A percentile compares a stretch with the other conserved stretches of the same genome.
These are phyloP conservation scores for Hevea brasiliensis DNA, from an alignment of 345 rosid species.

Conservation along the genomic window DNA sequence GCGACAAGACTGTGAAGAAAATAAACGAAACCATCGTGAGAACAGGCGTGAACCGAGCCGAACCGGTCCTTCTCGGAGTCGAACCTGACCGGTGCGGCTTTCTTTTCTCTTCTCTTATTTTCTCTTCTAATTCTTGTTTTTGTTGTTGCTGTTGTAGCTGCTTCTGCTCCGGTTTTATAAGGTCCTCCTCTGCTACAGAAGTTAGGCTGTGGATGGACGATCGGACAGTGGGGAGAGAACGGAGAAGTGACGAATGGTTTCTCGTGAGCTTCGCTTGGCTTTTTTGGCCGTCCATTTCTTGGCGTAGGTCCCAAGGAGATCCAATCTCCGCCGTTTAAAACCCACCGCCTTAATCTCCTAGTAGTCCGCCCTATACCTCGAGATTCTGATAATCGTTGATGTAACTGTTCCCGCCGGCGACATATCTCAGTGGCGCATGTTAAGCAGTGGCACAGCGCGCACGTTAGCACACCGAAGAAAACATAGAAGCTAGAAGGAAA, in stretches of 20 bases:
- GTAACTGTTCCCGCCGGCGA: constrained; percentile 37
- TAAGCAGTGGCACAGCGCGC: constrained; percentile 37
- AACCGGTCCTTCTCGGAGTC: constrained; percentile 43
- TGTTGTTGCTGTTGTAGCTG: neutral
- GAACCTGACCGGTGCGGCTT: constrained; percentile 40
- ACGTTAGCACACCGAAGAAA: constrained; percentile 28
- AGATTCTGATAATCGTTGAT: constrained; percentile 43
- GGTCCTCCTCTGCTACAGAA: constrained; percentile 60
- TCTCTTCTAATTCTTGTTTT: constrained; percentile 15
- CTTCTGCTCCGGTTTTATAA: constrained; percentile 30
- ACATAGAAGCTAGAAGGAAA: neutral
- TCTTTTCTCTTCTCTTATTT: constrained; percentile 39
- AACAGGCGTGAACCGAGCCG: constrained; percentile 54
- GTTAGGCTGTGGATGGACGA: constrained; percentile 82
- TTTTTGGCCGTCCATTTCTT: constrained; percentile 58
- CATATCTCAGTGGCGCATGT: constrained; percentile 45
- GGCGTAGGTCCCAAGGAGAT: constrained; percentile 10
- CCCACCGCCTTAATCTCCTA: neutral
- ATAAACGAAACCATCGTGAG: constrained; percentile 55
- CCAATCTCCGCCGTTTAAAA: constrained; percentile 20
- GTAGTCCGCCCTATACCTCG: constrained; percentile 46
- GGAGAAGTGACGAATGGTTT: constrained; percentile 79
- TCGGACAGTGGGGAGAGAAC: constrained; percentile 78
- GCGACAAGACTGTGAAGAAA: constrained; percentile 44
- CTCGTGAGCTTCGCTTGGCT: constrained; percentile 69